Conservation (phyloP, 495 filamentous ascomycete genomes). For the Chaetomium fimeti region DNA sequence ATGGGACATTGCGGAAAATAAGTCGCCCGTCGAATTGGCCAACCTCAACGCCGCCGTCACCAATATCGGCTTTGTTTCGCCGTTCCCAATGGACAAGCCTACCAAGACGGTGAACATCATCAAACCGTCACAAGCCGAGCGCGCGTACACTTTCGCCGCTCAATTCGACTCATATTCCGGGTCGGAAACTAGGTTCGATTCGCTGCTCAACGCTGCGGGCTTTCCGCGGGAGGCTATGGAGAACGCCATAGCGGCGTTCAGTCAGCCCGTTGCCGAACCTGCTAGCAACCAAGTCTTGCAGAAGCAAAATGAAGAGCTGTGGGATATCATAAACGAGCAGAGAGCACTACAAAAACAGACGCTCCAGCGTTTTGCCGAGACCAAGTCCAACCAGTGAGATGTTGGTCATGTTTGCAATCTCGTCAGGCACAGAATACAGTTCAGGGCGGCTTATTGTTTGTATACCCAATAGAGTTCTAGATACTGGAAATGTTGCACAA, state of each 20-base stretch:
- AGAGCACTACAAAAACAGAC: constrained; percentile 50
- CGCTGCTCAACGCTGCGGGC: constrained; percentile 41
- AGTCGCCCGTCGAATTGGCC: constrained; percentile 60
- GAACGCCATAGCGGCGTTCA: constrained; percentile 32
- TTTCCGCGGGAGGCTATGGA: constrained; percentile 35
- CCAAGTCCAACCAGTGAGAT: constrained; percentile 33
- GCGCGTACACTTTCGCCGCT: constrained; percentile 65
- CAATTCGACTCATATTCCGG: constrained; percentile 54
- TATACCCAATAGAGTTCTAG: background rate
- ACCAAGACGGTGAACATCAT: constrained; percentile 61
- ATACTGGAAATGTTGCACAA: background rate
- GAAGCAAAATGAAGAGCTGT: constrained; percentile 52
- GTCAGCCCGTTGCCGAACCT: constrained; percentile 30
- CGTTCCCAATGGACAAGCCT: constrained; percentile 49
- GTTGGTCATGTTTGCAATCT: background rate
- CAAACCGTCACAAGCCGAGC: constrained; percentile 68
- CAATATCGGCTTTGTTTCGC: constrained; percentile 68
- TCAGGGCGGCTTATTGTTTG: background rate
- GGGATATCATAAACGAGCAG: constrained; percentile 53
- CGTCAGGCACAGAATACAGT: background rate
- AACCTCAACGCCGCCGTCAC: constrained; percentile 76
- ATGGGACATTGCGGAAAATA: constrained; percentile 65
- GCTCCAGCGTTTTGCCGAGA: constrained; percentile 45
- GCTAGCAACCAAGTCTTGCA: constrained; percentile 41
- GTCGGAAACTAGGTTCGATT: constrained; percentile 40